A percentile compares a stretch with the other conserved stretches of the same genome.
phyloP scores from a whole-genome alignment of 2,329 filamentous ascomycete genomes.

The Verticillium klebahnii region DNA sequence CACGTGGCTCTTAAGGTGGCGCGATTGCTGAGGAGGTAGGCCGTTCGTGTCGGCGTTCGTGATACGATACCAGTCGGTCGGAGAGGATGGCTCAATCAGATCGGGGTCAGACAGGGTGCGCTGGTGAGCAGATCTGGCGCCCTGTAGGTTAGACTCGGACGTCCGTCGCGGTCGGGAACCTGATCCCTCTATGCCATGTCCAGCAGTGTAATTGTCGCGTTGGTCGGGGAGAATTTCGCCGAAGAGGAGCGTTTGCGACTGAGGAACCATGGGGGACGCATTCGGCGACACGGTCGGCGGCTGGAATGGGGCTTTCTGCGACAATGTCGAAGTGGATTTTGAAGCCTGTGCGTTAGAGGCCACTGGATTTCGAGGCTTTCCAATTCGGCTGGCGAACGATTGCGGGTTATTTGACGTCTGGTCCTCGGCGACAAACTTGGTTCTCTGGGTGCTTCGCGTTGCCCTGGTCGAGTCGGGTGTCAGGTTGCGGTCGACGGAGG shows the following conservation, averaged over 20 bases:
- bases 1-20: slow-evolving; percentile 27
- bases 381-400: slow-evolving; percentile 57
- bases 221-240: slow-evolving; percentile 67
- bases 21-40: slow-evolving; percentile 5
- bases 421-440: slow-evolving; percentile 44
- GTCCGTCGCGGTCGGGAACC: slow-evolving; percentile 52
- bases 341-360: slow-evolving; percentile 28
- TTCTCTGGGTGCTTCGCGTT: slow-evolving; percentile 30
- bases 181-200: slow-evolving; percentile 55
- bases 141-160: slow-evolving; percentile 65
- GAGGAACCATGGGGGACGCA: slow-evolving; percentile 14
- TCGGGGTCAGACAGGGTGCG: slow-evolving; percentile 53
- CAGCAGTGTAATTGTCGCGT: slow-evolving; percentile 44
- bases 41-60: slow-evolving; percentile 4
- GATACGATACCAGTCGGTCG: slow-evolving; percentile 59
- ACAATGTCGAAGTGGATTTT: slow-evolving; percentile 27
- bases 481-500: slow-evolving; percentile 25
- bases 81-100: slow-evolving; percentile 53
- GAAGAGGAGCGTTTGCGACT: slow-evolving; percentile 58
- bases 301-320: slow-evolving; percentile 17
- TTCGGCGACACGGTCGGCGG: slow-evolving; percentile 25
- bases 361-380: slow-evolving; percentile 38
- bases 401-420: slow-evolving; percentile 49
- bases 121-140: slow-evolving; percentile 40
- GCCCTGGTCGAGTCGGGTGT: slow-evolving; percentile 16